Conservation (phyloP, 352 stramenopile genomes). For the Phytophthora pistaciae region DNA sequence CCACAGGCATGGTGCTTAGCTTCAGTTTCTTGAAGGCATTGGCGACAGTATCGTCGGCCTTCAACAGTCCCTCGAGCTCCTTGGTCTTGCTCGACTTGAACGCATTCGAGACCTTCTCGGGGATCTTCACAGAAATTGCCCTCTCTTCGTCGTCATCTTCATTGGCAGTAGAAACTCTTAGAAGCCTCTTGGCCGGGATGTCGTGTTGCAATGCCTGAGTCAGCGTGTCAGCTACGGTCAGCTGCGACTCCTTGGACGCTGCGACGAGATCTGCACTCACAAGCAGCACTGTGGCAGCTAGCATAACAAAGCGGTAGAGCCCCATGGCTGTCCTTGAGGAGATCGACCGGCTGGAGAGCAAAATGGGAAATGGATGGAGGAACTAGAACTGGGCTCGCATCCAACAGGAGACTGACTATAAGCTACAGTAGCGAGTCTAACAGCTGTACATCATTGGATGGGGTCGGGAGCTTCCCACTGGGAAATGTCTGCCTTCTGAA, state of each 20-base stretch:
- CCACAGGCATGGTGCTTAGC: background rate
- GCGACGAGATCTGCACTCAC: background rate
- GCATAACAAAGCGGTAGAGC: background rate
- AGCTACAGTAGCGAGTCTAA: too few relatives aligned
- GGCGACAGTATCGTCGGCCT: background rate
- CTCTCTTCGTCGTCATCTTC: background rate
- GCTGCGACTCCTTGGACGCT: background rate
- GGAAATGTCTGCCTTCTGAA: too few relatives aligned
- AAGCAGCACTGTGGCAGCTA: background rate
- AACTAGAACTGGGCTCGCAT: too few relatives aligned
- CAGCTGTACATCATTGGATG: too few relatives aligned
- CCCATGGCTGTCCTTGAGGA: background rate
- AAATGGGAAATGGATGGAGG: too few relatives aligned
- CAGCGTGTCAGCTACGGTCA: background rate
- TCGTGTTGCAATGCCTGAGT: background rate
- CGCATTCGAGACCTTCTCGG: background rate
- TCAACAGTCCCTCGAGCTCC: background rate
- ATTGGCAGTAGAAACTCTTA: background rate
- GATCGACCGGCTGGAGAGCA: too few relatives aligned
- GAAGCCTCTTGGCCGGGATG: background rate
- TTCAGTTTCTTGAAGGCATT: background rate
- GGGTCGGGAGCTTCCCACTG: too few relatives aligned
- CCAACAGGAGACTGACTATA: too few relatives aligned
- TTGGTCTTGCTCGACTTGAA: slow-evolving; percentile 1
- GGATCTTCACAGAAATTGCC: background rate